Conservation (phyloP, 352 stramenopile genomes). For the Phytophthora citrophthora region DNA sequence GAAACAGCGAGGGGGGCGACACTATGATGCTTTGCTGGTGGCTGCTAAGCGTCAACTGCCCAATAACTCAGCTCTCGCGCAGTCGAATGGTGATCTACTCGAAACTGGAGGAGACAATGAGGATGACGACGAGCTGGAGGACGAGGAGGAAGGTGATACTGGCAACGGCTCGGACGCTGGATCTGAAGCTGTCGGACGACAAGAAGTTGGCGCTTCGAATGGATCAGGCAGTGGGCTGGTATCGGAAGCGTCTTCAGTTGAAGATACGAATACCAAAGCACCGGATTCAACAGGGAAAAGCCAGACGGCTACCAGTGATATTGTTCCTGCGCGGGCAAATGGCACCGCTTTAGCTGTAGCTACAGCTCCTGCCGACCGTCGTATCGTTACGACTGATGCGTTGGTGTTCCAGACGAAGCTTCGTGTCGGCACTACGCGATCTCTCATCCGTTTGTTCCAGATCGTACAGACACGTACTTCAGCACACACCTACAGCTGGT, state of each 20-base stretch:
- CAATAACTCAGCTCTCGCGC: conserved; percentile 74
- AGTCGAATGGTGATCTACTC: conserved; percentile 36
- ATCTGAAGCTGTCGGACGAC: conserved; percentile 25
- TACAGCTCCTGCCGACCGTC: conserved; percentile 19
- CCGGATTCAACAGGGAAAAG: conserved; percentile 13
- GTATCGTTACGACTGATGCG: conserved; percentile 25
- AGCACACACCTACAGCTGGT: conserved; percentile 89
- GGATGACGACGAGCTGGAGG: conserved; percentile 37
- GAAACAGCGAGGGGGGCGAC: conserved; percentile 75
- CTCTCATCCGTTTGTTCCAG: conserved; percentile 72
- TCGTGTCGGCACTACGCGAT: conserved; percentile 57
- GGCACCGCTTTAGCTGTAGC: conserved; percentile 1
- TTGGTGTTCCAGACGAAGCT: conserved; percentile 74
- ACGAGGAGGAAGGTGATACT: conserved; percentile 38
- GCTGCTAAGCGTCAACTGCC: conserved; percentile 83
- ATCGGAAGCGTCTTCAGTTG: conserved; percentile 9
- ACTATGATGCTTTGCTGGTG: conserved; percentile 72
- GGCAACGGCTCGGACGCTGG: conserved; percentile 34
- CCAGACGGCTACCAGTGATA: conserved; percentile 3
- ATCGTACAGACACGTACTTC: conserved; percentile 80
- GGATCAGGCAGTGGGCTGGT: conserved; percentile 3
- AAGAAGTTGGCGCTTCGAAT: conserved; percentile 19
- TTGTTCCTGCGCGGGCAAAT: conserved; percentile 2
- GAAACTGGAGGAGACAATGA: conserved; percentile 41
- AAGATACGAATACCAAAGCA: conserved; percentile 21